Evolutionary conservation across 1,284 basidiomycete species (phyloP).

Genomic region (Trichosporon sp.): DNA sequence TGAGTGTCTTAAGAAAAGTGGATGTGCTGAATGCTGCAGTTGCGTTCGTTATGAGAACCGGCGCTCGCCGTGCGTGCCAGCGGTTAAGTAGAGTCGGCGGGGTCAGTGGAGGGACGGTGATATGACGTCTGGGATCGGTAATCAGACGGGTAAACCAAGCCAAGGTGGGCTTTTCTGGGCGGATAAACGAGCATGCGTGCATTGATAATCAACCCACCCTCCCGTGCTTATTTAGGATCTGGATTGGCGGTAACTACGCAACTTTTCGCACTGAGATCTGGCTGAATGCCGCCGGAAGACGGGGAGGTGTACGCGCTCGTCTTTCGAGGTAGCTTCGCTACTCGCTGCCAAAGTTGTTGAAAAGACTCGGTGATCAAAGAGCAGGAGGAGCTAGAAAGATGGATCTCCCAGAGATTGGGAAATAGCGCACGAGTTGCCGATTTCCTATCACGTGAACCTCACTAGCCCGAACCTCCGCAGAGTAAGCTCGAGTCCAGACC

Average conservation of each 20-base stretch:
- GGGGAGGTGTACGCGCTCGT: neutral
- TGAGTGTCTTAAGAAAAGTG: neutral
- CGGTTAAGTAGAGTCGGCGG: neutral
- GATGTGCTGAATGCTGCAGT: neutral
- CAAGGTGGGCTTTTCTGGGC: neutral
- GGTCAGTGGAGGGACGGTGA: neutral
- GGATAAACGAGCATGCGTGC: neutral
- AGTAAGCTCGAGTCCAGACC: neutral
- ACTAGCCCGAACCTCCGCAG: too few relatives aligned
- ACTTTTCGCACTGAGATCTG: neutral
- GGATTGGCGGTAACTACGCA: neutral
- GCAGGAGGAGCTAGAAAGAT: neutral
- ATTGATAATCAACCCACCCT: neutral
- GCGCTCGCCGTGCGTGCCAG: neutral
- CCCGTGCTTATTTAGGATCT: constrained; percentile 1
- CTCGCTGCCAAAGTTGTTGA: neutral
- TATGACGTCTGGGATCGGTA: neutral
- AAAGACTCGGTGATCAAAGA: neutral
- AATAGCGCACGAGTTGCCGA: neutral
- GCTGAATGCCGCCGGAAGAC: neutral
- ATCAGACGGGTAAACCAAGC: constrained; percentile 1
- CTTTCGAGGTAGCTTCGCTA: neutral
- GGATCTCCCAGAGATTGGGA: neutral
- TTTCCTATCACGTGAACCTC: neutral
- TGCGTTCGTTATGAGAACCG: neutral